Conservation (phyloP, 768 basidiomycete genomes). For the Pulveroboletus ravenelii region DNA sequence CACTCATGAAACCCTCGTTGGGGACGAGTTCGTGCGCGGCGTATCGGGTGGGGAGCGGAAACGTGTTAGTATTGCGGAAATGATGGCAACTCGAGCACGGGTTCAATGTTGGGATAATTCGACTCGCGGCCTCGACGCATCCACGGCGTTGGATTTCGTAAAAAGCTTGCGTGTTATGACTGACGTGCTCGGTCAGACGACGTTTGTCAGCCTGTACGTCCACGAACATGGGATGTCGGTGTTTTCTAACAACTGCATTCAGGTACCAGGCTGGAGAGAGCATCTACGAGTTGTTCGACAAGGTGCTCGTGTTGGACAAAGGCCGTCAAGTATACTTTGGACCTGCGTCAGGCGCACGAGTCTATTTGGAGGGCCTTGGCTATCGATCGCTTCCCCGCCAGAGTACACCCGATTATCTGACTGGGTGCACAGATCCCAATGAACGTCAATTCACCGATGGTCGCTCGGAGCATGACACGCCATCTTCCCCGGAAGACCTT, state of each 20-base stretch:
- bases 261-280: constrained; percentile 80
- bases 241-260: constrained; percentile 1
- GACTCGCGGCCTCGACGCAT: constrained; percentile 77
- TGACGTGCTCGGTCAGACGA: constrained; percentile 75
- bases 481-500: constrained; percentile 58
- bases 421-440: constrained; percentile 78
- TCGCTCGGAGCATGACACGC: constrained; percentile 52
- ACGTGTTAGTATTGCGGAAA: constrained; percentile 79
- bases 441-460: constrained; percentile 76
- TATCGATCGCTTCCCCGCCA: constrained; percentile 75
- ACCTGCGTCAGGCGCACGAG: constrained; percentile 63
- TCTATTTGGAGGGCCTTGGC: constrained; percentile 74
- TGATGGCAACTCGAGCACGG: constrained; percentile 77
- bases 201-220: constrained; percentile 69
- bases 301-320: constrained; percentile 77
- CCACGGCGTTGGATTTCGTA: constrained; percentile 83
- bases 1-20: constrained; percentile 73
- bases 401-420: constrained; percentile 82
- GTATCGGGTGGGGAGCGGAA: constrained; percentile 81
- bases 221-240: not conserved
- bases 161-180: constrained; percentile 78
- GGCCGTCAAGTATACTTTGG: constrained; percentile 84
- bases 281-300: constrained; percentile 78
- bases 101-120: constrained; percentile 84
- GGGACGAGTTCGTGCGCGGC: constrained; percentile 81